Evolutionary conservation across 306 rosid species (phyloP).

Genomic region (Comarum palustre): DNA sequence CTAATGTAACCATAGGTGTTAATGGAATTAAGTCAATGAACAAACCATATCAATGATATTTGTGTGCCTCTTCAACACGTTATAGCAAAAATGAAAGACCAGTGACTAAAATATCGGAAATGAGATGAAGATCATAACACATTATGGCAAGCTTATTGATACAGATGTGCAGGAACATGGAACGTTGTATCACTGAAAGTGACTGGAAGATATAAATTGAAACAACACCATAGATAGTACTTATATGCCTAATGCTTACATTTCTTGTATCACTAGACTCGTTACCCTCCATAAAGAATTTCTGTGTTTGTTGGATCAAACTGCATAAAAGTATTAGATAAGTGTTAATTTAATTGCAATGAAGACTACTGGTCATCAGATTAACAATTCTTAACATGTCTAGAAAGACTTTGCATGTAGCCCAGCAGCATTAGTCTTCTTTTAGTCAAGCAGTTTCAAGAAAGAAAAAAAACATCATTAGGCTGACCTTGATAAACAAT

Average conservation of each 20-base stretch:
- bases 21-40: background rate
- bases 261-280: constrained; percentile 71
- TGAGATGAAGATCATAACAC: background rate
- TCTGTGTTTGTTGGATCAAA: constrained; percentile 77
- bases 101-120: background rate
- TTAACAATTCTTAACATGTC: constrained; percentile 9
- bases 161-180: background rate
- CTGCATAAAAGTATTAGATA: constrained; percentile 44
- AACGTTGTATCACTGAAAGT: too few species aligned
- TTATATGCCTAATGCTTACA: constrained; percentile 34
- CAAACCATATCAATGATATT: background rate
- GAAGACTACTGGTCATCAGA: constrained; percentile 21
- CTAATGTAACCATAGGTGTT: background rate
- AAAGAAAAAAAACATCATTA: constrained; percentile 21
- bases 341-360: constrained; percentile 11
- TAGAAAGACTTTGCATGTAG: background rate
- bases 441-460: background rate
- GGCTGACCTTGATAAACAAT: constrained; percentile 83
- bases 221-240: background rate
- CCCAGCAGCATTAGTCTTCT: background rate
- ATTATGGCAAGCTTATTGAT: background rate
- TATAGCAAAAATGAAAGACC: background rate
- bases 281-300: constrained; percentile 51
- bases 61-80: background rate
- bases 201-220: background rate